Evolutionary conservation across 345 rosid species (phyloP), one percentile per base, ranked within the genome.

Genomic region (Mangifera indica): DNA sequence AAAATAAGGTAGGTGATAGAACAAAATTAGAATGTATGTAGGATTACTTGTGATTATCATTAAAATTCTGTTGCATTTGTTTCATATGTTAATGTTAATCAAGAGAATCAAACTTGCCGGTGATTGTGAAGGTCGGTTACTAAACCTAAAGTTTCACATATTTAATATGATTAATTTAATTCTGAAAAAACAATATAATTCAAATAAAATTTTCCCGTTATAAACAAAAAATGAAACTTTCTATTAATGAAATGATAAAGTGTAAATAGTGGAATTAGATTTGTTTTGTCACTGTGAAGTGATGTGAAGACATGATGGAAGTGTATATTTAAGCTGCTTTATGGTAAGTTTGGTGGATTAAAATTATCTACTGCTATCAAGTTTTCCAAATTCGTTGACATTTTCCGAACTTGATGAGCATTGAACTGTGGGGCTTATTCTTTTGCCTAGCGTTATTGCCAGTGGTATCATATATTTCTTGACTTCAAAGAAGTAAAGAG

Each of bases 61-160:
- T 34, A 17, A 52, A 72, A 55, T 55, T 48, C 66, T 20, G 40
- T 51, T 72, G 61, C 37, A 76, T 71, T 62, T 72, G 55, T 61
- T 67, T 61, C 73, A 56, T 49, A 44, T 77, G 51, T 61, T 54
- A 22, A 12, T 57, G 48, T 20, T 37, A 60, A 66, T 29, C 13
- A 53, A n/a, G n/a, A n/a, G n/a, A n/a, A n/a, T n/a, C n/a, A n/a
- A n/a, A n/a, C n/a, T n/a, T n/a, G n/a, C n/a, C n/a, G n/a, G n/a
- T n/a, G n/a, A n/a, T n/a, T n/a, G n/a, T n/a, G n/a, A n/a, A n/a
- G n/a, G n/a, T n/a, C n/a, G n/a, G n/a, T n/a, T n/a, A n/a, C n/a
- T n/a, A n/a, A n/a, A n/a, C n/a, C n/a, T n/a, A n/a, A n/a, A n/a
- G n/a, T n/a, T n/a, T n/a, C n/a, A n/a, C n/a, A n/a, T n/a, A n/a